A percentile compares a stretch with the other conserved stretches of the same genome.
phyloP scores from a whole-genome alignment of 78 protist genomes.

The Mantamonas sphyraenae region DNA sequence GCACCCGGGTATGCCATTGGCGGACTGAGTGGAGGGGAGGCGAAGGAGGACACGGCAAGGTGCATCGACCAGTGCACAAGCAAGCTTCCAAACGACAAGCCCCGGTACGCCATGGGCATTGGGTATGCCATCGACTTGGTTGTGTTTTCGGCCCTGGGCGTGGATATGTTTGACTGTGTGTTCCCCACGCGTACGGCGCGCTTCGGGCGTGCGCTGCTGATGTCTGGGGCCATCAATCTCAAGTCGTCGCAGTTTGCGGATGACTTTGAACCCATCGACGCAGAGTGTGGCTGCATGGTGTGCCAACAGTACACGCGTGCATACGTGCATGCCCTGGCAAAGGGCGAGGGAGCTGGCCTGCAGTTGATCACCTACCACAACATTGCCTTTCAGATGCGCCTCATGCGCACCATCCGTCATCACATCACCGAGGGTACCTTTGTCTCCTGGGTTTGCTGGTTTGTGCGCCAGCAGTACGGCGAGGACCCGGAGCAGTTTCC shows the following conservation, averaged over 20 bases:
- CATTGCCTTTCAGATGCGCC: conserved; percentile 65
- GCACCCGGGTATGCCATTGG: conserved; percentile 95
- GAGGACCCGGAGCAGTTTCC: conserved; percentile 23
- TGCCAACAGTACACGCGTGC: conserved; percentile 74
- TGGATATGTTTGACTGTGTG: conserved; percentile 97
- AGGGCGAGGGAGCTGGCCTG: conserved; percentile 46
- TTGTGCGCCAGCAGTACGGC: not conserved
- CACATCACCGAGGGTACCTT: conserved; percentile 47
- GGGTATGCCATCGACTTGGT: conserved; percentile 92
- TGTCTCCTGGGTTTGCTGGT: conserved; percentile 19
- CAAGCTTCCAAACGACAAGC: conserved; percentile 70
- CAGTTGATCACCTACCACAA: conserved; percentile 86
- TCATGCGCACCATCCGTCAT: conserved; percentile 58
- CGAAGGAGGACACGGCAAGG: conserved; percentile 73
- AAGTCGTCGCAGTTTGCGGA: not conserved
- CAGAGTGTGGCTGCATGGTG: conserved; percentile 27
- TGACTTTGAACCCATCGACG: conserved; percentile 34
- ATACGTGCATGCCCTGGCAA: conserved; percentile 45
- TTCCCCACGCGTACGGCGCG: conserved; percentile 90
- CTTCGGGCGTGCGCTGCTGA: conserved; percentile 77
- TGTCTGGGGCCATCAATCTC: conserved; percentile 6
- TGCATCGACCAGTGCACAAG: conserved; percentile 36
- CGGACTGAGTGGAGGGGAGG: conserved; percentile 90
- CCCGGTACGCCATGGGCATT: conserved; percentile 95
- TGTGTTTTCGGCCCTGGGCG: conserved; percentile 90